Conservation (phyloP, 768 basidiomycete species). For the Leccinum olivaceopallidum region DNA sequence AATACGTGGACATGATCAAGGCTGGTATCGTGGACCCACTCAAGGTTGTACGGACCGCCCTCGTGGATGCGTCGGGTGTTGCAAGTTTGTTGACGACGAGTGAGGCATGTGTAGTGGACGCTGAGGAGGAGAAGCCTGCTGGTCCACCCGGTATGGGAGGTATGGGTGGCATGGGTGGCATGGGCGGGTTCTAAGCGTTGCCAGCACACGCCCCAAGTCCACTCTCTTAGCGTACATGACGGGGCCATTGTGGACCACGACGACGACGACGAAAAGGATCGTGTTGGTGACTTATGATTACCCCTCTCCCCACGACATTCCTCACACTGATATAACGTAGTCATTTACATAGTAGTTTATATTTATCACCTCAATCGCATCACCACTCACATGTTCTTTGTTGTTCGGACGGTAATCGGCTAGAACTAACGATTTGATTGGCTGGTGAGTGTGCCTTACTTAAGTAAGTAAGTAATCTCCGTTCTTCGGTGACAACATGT, state of each 20-base stretch:
- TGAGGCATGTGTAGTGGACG: constrained; percentile 91
- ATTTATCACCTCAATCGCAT: constrained; percentile 18
- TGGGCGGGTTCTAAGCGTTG: constrained; percentile 47
- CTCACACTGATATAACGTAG: constrained; percentile 16
- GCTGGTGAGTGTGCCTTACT: neutral
- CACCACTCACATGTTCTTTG: constrained; percentile 19
- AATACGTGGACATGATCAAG: constrained; percentile 94
- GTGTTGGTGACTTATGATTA: constrained; percentile 7
- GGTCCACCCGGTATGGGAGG: constrained; percentile 58
- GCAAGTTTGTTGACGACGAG: constrained; percentile 91
- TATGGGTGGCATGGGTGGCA: constrained; percentile 60
- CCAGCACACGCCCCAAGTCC: neutral
- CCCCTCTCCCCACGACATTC: constrained; percentile 8
- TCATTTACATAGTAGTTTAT: constrained; percentile 13
- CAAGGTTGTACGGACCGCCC: constrained; percentile 92
- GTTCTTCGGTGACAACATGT: neutral
- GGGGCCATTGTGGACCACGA: neutral
- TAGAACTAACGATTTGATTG: neutral
- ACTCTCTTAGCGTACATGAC: neutral
- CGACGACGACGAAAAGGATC: constrained; percentile 5
- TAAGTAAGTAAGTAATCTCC: neutral
- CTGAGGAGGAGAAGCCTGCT: constrained; percentile 73
- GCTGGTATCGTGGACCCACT: constrained; percentile 94
- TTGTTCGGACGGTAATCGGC: neutral
- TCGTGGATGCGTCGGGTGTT: constrained; percentile 93